These are phyloP conservation scores for Amanita inopinata DNA, from an alignment of 768 basidiomycete species.

Conservation along the genomic window DNA sequence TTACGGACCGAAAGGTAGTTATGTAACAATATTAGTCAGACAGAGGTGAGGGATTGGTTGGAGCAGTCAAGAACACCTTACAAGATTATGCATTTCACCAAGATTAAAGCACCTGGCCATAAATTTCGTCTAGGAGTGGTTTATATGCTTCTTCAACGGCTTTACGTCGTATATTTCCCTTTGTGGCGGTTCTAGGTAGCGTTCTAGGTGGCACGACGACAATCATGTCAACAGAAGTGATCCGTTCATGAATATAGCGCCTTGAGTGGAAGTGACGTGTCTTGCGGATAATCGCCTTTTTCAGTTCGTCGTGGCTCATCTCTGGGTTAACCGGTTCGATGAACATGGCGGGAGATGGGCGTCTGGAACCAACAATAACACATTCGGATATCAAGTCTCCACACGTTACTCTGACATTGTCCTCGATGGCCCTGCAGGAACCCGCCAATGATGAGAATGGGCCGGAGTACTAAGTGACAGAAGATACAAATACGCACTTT, in stretches of 20 bases:
- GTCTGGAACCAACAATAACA: constrained; percentile 67
- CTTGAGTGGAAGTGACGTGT: constrained; percentile 65
- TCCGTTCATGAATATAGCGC: constrained; percentile 73
- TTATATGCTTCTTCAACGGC: constrained; percentile 65
- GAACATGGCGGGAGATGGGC: constrained; percentile 70
- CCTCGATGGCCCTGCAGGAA: constrained; percentile 54
- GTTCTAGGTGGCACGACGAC: constrained; percentile 56
- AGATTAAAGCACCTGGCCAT: constrained; percentile 14
- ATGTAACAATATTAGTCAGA: no score
- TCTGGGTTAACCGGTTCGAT: constrained; percentile 47
- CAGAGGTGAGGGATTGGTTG: no score
- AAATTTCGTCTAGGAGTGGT: constrained; percentile 48
- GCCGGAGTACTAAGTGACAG: not conserved
- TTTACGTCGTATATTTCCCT: constrained; percentile 71
- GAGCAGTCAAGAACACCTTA: not conserved
- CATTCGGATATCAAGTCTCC: constrained; percentile 58
- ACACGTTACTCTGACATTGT: constrained; percentile 61
- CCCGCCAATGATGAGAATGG: not conserved
- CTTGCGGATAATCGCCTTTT: constrained; percentile 63
- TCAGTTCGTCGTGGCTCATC: constrained; percentile 47
- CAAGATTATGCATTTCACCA: not conserved
- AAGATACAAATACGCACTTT: no score
- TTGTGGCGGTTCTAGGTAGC: constrained; percentile 69
- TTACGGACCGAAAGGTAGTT: no score
- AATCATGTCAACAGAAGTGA: constrained; percentile 54